Percentiles rank a stretch among this genome's conserved stretches.
Conservation (phyloP, 768 basidiomycete genomes). For the Lyophyllum atratum region DNA sequence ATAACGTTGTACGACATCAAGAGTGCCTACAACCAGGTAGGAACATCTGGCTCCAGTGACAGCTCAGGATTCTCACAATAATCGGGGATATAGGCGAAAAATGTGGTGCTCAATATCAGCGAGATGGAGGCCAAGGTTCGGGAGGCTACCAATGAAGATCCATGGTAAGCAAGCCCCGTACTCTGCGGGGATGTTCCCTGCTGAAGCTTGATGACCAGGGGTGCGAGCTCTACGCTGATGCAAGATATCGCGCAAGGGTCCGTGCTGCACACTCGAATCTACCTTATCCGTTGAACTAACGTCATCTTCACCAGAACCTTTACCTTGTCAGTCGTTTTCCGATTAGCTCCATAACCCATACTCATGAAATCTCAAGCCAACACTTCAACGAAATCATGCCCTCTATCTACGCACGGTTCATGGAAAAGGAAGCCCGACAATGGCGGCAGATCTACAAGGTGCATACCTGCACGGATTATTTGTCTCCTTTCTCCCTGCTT, state of each 20-base stretch:
- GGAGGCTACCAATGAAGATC: conserved; percentile 97
- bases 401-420: conserved; percentile 90
- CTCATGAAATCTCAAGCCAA: conserved; percentile 61
- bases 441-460: conserved; percentile 99
- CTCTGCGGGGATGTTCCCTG: neutral
- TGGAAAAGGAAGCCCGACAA: conserved; percentile 97
- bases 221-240: conserved; percentile 97
- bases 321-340: conserved; percentile 75
- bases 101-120: conserved; percentile 92
- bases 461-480: conserved; percentile 2
- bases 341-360: neutral
- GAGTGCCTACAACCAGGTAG: conserved; percentile 89
- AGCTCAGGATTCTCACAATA: conserved; percentile 5
- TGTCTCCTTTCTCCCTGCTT: neutral
- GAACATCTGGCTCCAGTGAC: neutral
- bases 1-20: conserved; percentile 93
- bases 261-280: conserved; percentile 3
- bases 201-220: conserved; percentile 53
- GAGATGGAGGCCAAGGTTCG: conserved; percentile 97
- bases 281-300: neutral
- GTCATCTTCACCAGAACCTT: conserved; percentile 67
- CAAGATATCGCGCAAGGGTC: conserved; percentile 97
- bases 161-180: conserved; percentile 68
- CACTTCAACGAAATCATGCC: conserved; percentile 99
- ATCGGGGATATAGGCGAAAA: conserved; percentile 70